Conservation (phyloP, 371 early-diverging fungal species). For the Mucor circinelloides region DNA sequence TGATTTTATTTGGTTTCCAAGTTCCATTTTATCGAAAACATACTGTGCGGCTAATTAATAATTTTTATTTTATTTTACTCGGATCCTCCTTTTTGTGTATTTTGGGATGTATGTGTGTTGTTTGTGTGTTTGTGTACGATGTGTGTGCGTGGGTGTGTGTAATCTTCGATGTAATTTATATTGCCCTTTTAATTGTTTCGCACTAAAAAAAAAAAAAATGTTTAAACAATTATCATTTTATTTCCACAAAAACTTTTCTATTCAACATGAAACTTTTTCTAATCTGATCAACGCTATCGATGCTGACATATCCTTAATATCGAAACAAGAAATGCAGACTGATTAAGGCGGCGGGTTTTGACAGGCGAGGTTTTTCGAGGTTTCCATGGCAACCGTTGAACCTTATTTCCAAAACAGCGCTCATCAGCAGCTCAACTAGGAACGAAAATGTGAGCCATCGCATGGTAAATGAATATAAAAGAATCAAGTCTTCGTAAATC, state of each 20-base stretch:
- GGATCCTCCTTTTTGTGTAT: conserved; percentile 1
- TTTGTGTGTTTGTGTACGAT: background rate
- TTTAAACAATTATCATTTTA: background rate
- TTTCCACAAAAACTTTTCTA: background rate
- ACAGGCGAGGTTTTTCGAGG: background rate
- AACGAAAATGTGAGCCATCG: background rate
- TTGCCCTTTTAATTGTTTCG: background rate
- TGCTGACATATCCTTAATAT: background rate
- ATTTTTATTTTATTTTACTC: background rate
- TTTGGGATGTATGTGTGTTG: background rate
- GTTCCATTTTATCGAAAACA: background rate
- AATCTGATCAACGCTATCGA: background rate
- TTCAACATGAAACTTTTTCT: background rate
- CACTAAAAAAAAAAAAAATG: background rate
- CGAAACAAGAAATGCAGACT: background rate
- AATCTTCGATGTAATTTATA: background rate
- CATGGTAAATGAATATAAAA: background rate
- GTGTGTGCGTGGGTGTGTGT: background rate
- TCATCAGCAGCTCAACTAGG: background rate
- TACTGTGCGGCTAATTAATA: background rate
- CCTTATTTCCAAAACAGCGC: background rate
- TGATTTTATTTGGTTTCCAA: conserved; percentile 4
- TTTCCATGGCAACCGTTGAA: background rate
- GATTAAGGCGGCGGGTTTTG: background rate
- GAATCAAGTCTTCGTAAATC: background rate